Base-by-base conservation (phyloP, 2,329 filamentous ascomycete species). In the Biscogniauxia sp. region DNA sequence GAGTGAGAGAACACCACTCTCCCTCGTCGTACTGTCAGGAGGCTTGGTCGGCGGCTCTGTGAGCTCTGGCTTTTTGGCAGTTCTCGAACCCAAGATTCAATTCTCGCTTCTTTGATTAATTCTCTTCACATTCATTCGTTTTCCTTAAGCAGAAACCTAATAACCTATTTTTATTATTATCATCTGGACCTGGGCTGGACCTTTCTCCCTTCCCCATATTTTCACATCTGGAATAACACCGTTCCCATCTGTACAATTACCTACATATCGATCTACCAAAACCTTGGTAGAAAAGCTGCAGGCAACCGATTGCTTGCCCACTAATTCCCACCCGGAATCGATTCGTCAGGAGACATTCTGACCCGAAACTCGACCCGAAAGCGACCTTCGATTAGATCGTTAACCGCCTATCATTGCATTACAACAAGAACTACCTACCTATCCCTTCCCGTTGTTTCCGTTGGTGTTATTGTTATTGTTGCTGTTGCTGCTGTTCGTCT, bases 281-380 rank as follows among this genome's bases (percentile, higher is more conserved):
- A 57, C 60, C 59, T 64, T 51, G 53, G 17, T 32, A 32, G 23
- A 37, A 19, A 61, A 55, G 51, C 64, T 68, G 64, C 64, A 64
- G 58, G 59, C 59, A 63, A 61, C 62, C 64, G 62, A 61, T 15
- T 49, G 41, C 51, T 57, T 28, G 51, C 32, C 55, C 55, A 55
- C 49, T 37, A 28, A 28, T 26, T 56, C 58, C 55, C 51, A 60
- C 37, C 50, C 52, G 56, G 19, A 63, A 64, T 71, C 61, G 57
- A 68, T 70, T 72, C 64, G 69, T 59, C 61, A 54, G 65, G 65
- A 63, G 45, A 25, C 20, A 49, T 41, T 53, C 55, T 53, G 41
- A 45, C 55, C 20, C 59, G 61, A 70, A 70, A 70, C 67, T 54
- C 53, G 20, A 53, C 41, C 32, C 57, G 54, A 53, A 54, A 23